Evolutionary conservation across 345 rosid genomes (phyloP).

Genomic region (Laguncularia racemosa): DNA sequence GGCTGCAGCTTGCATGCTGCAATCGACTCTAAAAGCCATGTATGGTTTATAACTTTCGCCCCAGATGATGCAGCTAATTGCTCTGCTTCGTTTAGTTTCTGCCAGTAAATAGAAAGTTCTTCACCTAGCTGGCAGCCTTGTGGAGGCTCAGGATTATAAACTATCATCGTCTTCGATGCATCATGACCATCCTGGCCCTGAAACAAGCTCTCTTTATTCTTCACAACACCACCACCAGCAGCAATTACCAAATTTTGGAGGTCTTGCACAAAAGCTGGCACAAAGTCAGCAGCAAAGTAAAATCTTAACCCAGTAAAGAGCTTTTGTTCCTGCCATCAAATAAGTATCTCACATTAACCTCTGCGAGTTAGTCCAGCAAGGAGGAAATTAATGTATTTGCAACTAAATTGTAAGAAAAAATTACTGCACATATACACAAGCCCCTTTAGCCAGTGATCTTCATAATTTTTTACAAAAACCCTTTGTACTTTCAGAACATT

Average conservation of each 20-base stretch:
- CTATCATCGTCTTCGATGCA: constrained; percentile 27
- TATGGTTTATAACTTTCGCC: constrained; percentile 44
- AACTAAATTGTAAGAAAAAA: background rate
- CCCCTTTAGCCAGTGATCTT: too few species aligned
- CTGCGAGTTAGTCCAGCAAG: background rate
- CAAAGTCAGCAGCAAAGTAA: constrained; percentile 54
- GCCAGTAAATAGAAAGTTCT: constrained; percentile 63
- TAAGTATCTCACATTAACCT: background rate
- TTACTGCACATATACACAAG: too few species aligned
- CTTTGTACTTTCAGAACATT: too few species aligned
- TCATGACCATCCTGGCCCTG: constrained; percentile 9
- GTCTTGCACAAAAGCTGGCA: constrained; percentile 51
- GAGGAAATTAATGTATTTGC: background rate
- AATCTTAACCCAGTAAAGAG: constrained; percentile 59
- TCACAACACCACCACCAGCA: constrained; percentile 55
- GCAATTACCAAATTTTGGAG: constrained; percentile 49
- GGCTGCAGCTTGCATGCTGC: constrained; percentile 60
- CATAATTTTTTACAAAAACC: too few species aligned
- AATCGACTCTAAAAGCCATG: constrained; percentile 79
- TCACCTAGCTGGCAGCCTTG: constrained; percentile 54
- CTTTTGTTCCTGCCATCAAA: constrained; percentile 51
- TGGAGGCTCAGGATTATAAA: constrained; percentile 64
- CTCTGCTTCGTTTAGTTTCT: constrained; percentile 57
- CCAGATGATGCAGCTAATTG: constrained; percentile 48
- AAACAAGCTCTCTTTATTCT: constrained; percentile 32